Percentiles rank a stretch among this genome's conserved stretches.
phyloP scores from a whole-genome alignment of 805 yeast genomes.

The Sugiyamaella valdiviana region DNA sequence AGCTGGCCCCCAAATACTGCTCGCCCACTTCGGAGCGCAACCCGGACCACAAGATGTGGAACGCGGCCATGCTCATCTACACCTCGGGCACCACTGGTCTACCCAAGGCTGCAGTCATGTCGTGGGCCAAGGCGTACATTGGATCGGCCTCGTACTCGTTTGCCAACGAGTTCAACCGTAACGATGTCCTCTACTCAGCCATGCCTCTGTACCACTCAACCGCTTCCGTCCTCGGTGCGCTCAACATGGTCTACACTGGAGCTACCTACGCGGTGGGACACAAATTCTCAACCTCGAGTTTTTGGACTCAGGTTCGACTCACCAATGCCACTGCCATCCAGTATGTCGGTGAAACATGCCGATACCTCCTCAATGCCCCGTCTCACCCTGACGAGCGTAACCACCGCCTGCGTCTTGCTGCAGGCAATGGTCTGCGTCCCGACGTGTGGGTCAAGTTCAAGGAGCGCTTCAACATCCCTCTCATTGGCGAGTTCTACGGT shows the following conservation, averaged over 20 bases:
- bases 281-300: constrained; percentile 74
- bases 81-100: constrained; percentile 95
- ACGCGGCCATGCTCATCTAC: constrained; percentile 67
- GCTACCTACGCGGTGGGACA: constrained; percentile 72
- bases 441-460: constrained; percentile 86
- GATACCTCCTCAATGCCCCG: constrained; percentile 68
- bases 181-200: constrained; percentile 68
- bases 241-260: constrained; percentile 66
- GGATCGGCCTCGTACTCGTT: constrained; percentile 67
- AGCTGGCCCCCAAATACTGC: constrained; percentile 39
- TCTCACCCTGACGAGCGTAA: constrained; percentile 52
- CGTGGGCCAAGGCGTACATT: constrained; percentile 77
- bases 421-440: constrained; percentile 84
- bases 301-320: constrained; percentile 82
- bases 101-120: constrained; percentile 89
- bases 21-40: constrained; percentile 52
- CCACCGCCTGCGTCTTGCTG: constrained; percentile 63
- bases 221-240: constrained; percentile 78
- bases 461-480: constrained; percentile 63
- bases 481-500: constrained; percentile 87
- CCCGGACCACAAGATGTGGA: constrained; percentile 49
- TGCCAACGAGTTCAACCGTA: constrained; percentile 51
- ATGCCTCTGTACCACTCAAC: constrained; percentile 97
- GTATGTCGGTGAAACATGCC: constrained; percentile 92
- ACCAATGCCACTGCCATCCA: constrained; percentile 74